Base-by-base conservation (phyloP, 768 basidiomycete species). In the Dacryopinax spathularia region DNA sequence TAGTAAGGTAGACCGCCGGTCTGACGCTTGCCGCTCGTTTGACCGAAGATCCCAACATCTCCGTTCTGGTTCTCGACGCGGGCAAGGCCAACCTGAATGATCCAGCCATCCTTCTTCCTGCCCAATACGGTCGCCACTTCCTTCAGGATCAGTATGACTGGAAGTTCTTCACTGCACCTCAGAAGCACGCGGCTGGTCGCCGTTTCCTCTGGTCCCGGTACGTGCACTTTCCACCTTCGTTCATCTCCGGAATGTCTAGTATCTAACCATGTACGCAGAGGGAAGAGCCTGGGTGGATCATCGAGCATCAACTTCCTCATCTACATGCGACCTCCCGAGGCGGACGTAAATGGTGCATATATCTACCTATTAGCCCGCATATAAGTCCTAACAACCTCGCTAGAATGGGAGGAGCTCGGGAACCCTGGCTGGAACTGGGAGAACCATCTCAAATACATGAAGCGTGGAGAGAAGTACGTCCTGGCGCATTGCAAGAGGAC, bases 351-450 rank as follows among this genome's bases (percentile, higher is more conserved):
- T 34, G 61, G 43, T 44, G 25, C 22, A n/a, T n/a, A n/a, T n/a
- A n/a, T n/a, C n/a, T 15, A 9, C 22, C 43, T 22, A 22, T 44
- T 12, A 9, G 13, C 22, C 13, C n/a, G 13, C 7, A 9, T 9
- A 13, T 12, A 15, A 22, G 7, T 9, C 10, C 10, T 22, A 9
- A 15, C 10, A 44, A 6, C 22, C 22, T 12, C 6, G 7, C 9
- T 44, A 44, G 66, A 65, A 5, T 72, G 78, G 59, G 81, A 82
- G 67, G 72, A 73, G 61, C 72, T 84, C n/a, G 82, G 82, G 5
- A 82, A 82, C 63, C 73, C 75, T 0, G 81, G 81, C 4, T 84
- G 82, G 81, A 81, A 81, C 66, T 83, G 79, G 79, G 68, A 73
- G 0, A 73, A 76, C 20, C 78, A 74, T 61, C 62, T 71, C 7